These are phyloP conservation scores for Hypholoma sublateritium DNA, from an alignment of 768 basidiomycete species.

Conservation along the genomic window DNA sequence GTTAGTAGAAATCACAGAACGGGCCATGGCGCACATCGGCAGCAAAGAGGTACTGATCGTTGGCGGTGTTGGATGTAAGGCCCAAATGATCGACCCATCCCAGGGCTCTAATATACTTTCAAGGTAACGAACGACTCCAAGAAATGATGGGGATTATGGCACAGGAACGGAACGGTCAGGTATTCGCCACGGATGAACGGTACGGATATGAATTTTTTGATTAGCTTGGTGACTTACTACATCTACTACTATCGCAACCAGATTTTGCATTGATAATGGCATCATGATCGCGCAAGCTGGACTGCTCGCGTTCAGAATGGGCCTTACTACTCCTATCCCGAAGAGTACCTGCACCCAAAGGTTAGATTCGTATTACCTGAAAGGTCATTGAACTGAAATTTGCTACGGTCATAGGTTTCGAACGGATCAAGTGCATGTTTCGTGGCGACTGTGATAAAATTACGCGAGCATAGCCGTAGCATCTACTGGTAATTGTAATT, in stretches of 20 bases:
- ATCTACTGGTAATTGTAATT: too few relatives aligned
- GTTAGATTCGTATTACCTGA: constrained; percentile 34
- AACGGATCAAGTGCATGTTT: constrained; percentile 90
- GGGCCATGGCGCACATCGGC: constrained; percentile 98
- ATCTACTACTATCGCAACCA: constrained; percentile 25
- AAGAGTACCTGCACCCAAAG: constrained; percentile 93
- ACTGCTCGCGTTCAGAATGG: constrained; percentile 89
- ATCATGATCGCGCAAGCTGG: constrained; percentile 99
- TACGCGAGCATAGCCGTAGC: too few relatives aligned
- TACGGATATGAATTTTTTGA: constrained; percentile 21
- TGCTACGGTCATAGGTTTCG: constrained; percentile 68
- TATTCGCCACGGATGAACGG: constrained; percentile 98
- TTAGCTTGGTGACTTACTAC: background rate
- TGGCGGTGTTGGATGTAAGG: constrained; percentile 98
- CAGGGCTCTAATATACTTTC: constrained; percentile 1
- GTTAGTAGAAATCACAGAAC: constrained; percentile 98
- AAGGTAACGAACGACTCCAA: constrained; percentile 91
- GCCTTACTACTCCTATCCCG: constrained; percentile 69
- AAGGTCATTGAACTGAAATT: background rate
- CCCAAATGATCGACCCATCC: background rate
- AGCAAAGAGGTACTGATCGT: constrained; percentile 96
- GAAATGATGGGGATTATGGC: constrained; percentile 99
- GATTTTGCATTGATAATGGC: constrained; percentile 99
- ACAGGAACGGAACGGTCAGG: constrained; percentile 77
- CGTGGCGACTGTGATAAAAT: constrained; percentile 60